A percentile compares a stretch with the other conserved stretches of the same genome.
phyloP scores from a whole-genome alignment of 2,329 filamentous ascomycete species.

The Apiospora saccharicola region DNA sequence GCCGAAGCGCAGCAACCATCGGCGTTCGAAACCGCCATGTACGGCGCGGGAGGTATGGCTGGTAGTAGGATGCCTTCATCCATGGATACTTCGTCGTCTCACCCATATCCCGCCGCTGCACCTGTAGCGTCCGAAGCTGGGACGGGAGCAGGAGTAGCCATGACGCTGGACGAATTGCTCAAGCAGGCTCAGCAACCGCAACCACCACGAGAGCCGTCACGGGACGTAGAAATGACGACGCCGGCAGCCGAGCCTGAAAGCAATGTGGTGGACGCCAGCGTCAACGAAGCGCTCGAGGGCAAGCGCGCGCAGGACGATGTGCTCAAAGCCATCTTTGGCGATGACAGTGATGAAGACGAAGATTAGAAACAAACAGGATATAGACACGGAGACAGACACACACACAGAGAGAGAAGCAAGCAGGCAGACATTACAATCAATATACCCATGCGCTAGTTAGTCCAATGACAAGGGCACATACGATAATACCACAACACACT shows the following conservation, averaged over 20 bases:
- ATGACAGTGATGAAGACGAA: slow-evolving; percentile 74
- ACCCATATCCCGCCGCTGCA: not conserved
- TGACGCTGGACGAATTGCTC: slow-evolving; percentile 44
- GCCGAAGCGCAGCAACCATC: slow-evolving; percentile 8
- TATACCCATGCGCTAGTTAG: slow-evolving; percentile 6
- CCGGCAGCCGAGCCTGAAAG: not conserved
- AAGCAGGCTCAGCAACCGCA: slow-evolving; percentile 35
- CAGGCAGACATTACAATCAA: not conserved
- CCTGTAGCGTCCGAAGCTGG: not conserved
- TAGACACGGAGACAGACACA: not conserved
- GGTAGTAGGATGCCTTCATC: slow-evolving; percentile 1
- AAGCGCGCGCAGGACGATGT: slow-evolving; percentile 80
- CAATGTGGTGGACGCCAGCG: slow-evolving; percentile 70
- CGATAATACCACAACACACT: too few relatives aligned
- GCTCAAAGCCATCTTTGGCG: slow-evolving; percentile 93
- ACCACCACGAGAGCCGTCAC: not conserved
- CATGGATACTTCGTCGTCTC: not conserved
- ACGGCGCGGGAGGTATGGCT: not conserved
- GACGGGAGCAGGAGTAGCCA: slow-evolving; percentile 28
- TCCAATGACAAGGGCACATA: not conserved
- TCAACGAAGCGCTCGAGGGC: slow-evolving; percentile 80
- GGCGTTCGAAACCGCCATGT: slow-evolving; percentile 8
- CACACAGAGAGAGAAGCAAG: too few relatives aligned
- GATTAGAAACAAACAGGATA: slow-evolving; percentile 32
- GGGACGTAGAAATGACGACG: not conserved